Percentiles rank a stretch among this genome's conserved stretches.
Evolutionary conservation across 345 rosid species (phyloP).

Genomic region (Eucalyptus decipiens): DNA sequence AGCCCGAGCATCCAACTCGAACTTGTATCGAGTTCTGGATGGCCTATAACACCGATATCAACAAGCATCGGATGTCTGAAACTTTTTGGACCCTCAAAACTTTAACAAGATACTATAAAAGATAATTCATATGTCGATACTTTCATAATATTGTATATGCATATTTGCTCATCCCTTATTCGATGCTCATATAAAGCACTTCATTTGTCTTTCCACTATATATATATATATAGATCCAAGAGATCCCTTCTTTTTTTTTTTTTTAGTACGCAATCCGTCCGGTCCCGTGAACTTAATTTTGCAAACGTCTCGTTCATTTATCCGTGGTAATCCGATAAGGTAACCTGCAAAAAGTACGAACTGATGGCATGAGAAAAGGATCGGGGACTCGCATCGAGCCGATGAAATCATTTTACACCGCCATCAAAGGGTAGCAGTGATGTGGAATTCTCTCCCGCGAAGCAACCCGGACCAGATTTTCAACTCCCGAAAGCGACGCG

Average conservation of each 20-base stretch:
- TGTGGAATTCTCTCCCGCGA: neutral
- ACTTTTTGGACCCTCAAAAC: neutral
- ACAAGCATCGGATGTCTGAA: neutral
- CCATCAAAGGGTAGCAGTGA: neutral
- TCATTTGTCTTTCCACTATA: neutral
- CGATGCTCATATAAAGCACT: neutral
- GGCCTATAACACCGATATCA: neutral
- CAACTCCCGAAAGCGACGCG: neutral
- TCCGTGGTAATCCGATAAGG: neutral
- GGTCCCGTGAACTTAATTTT: neutral
- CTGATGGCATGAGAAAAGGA: neutral
- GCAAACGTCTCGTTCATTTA: neutral
- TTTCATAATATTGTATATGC: neutral
- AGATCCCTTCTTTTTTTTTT: neutral
- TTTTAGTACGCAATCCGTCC: neutral
- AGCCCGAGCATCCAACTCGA: neutral
- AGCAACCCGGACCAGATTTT: neutral
- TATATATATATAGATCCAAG: neutral
- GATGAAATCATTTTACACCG: neutral
- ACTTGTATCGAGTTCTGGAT: neutral
- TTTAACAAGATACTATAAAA: neutral
- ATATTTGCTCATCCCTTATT: neutral
- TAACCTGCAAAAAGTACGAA: neutral
- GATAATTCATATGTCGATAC: neutral
- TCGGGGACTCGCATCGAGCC: neutral